Evolutionary conservation across 2,329 filamentous ascomycete genomes (phyloP).

Genomic region (Aspergillus tubingensis): DNA sequence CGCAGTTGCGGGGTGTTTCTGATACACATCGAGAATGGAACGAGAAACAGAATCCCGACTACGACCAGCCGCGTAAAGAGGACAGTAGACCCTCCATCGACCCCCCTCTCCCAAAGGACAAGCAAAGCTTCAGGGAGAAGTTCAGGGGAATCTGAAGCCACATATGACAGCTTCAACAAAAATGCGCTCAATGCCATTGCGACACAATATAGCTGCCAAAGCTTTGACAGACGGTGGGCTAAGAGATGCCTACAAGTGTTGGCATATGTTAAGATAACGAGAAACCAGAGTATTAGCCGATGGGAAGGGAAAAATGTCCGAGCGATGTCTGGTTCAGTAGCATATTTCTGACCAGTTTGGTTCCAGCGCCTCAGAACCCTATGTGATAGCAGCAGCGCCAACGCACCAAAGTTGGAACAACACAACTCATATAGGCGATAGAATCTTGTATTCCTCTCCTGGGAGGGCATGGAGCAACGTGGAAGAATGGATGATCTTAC

Average conservation of each 20-base stretch:
- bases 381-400: constrained; percentile 61
- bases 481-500: constrained; percentile 31
- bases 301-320: constrained; percentile 67
- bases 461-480: neutral
- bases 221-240: constrained; percentile 23
- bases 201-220: constrained; percentile 37
- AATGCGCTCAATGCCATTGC: constrained; percentile 60
- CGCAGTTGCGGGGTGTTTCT: constrained; percentile 10
- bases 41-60: constrained; percentile 42
- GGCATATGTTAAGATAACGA: constrained; percentile 70
- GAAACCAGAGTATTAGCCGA: constrained; percentile 69
- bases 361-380: constrained; percentile 82
- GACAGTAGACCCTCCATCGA: constrained; percentile 47
- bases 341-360: constrained; percentile 94
- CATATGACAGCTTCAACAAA: constrained; percentile 88
- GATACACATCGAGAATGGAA: constrained; percentile 28
- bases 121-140: constrained; percentile 55
- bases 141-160: constrained; percentile 83
- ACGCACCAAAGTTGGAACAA: constrained; percentile 23
- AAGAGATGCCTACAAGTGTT: constrained; percentile 54
- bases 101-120: constrained; percentile 36
- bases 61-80: constrained; percentile 56
- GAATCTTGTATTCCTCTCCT: neutral
- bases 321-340: constrained; percentile 85
- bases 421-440: constrained; percentile 2